Conservation (phyloP, 2,329 filamentous ascomycete species). For the Diaporthe ampelina region DNA sequence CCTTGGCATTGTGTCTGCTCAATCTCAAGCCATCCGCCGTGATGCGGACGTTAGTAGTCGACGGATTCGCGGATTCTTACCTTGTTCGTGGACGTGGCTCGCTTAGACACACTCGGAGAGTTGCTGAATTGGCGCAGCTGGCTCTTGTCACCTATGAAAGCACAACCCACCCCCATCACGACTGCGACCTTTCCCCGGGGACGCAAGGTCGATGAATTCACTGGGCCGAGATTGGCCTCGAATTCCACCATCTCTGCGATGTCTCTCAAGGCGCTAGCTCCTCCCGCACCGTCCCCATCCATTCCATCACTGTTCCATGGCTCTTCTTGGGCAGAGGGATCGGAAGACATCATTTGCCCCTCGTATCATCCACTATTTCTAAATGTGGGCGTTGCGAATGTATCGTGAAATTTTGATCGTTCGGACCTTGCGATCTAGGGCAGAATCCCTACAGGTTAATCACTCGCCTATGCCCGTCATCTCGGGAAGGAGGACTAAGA, state of each 20-base stretch:
- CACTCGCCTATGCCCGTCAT: conserved; percentile 41
- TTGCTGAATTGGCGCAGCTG: conserved; percentile 28
- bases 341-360: conserved; percentile 26
- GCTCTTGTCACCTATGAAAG: conserved; percentile 17
- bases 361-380: conserved; percentile 36
- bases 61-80: conserved; percentile 30
- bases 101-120: conserved; percentile 8
- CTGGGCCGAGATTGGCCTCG: conserved; percentile 32
- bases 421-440: conserved; percentile 22
- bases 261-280: conserved; percentile 16
- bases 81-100: conserved; percentile 21
- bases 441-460: conserved; percentile 37
- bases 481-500: conserved; percentile 36
- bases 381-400: conserved; percentile 33
- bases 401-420: conserved; percentile 35
- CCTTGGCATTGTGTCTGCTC: conserved; percentile 17
- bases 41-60: conserved; percentile 5
- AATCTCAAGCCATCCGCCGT: conserved; percentile 18
- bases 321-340: conserved; percentile 21
- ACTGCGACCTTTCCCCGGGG: conserved; percentile 11
- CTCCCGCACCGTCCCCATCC: conserved; percentile 18
- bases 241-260: conserved; percentile 29
- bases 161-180: conserved; percentile 16
- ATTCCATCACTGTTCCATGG: conserved; percentile 25
- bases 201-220: conserved; percentile 21